Evolutionary conservation across 2,329 filamentous ascomycete genomes (phyloP), one percentile per base, ranked within the genome.

Genomic region (Phialemoniopsis sp.): DNA sequence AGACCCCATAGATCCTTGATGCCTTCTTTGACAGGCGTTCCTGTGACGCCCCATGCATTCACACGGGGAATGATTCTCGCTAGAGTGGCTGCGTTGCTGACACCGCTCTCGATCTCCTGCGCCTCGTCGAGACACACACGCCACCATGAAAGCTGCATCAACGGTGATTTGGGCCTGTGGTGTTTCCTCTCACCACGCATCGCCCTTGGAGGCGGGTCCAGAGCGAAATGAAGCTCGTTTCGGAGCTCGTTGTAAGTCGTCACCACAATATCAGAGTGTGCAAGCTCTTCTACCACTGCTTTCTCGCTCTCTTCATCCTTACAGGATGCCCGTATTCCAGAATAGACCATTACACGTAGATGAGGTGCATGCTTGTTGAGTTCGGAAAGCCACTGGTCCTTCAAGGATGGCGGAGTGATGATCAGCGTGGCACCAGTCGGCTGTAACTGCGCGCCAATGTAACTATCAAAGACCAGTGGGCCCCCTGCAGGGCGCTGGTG

Each of bases 31-130:
- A 97, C 74, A 0, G 93, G 93, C 1, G 93, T 98, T 32, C 89
- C 93, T 0, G 89, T 91, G 31, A 98, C 82, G 13, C 85, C 89
- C 93, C 93, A 97, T 3, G 89, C 84, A 62, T 95, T 90, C 46
- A 87, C 64, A 19, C 93, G 78, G 33, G 91, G 89, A 44, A 98
- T 84, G 18, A 85, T 68, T 31, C 82, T 79, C 29, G 89, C 89
- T 13, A 96, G 81, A 34, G 74, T 78, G 2, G 93, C 90, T 19
- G 91, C 87, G 49, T 88, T 83, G 51, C 81, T 90, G 4, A 94
- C 82, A 28, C 89, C 89, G 48, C 80, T 91, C 57, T 97, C 91
- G 32, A 97, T 82, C 85, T 95, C 95, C 55, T 98, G 93, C 1
- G 91, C 82, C 67, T 83, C 89, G 42, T 86, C 82, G 2, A 86